Evolutionary conservation across 1,284 basidiomycete species (phyloP), one percentile per base, ranked within the genome.

Genomic region (Microbotryum violaceum): DNA sequence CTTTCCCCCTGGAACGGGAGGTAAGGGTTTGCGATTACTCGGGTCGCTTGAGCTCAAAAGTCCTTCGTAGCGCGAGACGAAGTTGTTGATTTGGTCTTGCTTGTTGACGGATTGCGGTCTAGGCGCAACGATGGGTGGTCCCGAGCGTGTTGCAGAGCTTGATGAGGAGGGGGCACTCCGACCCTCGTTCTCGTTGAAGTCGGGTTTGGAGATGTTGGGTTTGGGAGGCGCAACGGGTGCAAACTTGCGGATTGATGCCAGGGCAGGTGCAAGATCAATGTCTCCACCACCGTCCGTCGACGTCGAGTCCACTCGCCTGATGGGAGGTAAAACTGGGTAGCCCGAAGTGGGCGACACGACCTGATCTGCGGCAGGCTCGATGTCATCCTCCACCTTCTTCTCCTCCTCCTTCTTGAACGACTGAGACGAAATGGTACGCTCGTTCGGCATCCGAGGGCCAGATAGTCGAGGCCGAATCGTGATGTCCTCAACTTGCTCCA

Each of bases 21-120:
- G 29, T 18, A 23, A 23, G 7, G 50, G 37, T 7, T 61, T n/a
- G 5, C 49, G 55, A 2, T 51, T 47, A n/a, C 51, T 52, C 6
- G 45, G n/a, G 29, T 42, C 49, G 42, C 33, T 56, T 6, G 53
- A 57, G 27, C 54, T 51, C 3, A 49, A 62, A 49, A 57, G 33
- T 2, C 57, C 55, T 14, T 70, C 70, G 57, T 69, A 72, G 16
- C 67, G 67, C 7, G 69, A 69, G n/a, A 71, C 71, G 44, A 71
- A 65, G 14, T 57, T 61, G 42, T 56, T 55, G 52, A 72, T 67
- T 6, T 53, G 64, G 2, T 57, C 66, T 46, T 58, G 60, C 29
- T 55, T 60, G 2, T 60, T 49, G 4, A 46, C 20, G 1, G 50
- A 21, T 10, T 54, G 54, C 1, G 67, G 64, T 45, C 59, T 68